Evolutionary conservation across 805 yeast genomes (phyloP).

Genomic region (Yarrowia porcina): DNA sequence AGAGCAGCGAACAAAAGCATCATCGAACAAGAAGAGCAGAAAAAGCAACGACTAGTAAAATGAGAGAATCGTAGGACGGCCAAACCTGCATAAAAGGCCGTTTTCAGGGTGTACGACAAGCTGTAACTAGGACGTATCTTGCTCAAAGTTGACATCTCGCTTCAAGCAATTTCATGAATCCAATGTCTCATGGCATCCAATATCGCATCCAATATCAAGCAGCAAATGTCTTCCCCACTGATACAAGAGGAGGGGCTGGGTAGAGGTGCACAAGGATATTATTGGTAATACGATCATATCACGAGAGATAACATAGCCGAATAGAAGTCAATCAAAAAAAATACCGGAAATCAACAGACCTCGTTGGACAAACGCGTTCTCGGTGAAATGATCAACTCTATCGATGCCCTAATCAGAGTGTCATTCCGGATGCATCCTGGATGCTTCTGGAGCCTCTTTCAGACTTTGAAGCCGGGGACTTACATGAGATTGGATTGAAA

Average conservation of each 20-base stretch:
- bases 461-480: background rate
- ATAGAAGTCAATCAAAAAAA: background rate
- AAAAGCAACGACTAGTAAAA: no score
- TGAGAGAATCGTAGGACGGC: no score
- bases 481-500: background rate
- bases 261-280: background rate
- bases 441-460: conserved; percentile 12
- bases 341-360: no score
- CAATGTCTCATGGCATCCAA: background rate
- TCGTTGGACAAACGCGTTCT: no score
- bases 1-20: no score
- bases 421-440: conserved; percentile 2
- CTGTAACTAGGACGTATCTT: no score
- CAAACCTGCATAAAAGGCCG: background rate
- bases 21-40: no score
- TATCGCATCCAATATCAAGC: background rate
- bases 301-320: background rate
- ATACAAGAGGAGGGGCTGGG: no score
- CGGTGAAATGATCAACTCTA: background rate
- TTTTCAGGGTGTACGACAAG: no score
- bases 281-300: background rate
- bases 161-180: background rate
- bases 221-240: no score
- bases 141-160: background rate
- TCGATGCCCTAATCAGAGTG: background rate